Conservation (phyloP, 257 asterid species). For the Capsicum baccatum region DNA sequence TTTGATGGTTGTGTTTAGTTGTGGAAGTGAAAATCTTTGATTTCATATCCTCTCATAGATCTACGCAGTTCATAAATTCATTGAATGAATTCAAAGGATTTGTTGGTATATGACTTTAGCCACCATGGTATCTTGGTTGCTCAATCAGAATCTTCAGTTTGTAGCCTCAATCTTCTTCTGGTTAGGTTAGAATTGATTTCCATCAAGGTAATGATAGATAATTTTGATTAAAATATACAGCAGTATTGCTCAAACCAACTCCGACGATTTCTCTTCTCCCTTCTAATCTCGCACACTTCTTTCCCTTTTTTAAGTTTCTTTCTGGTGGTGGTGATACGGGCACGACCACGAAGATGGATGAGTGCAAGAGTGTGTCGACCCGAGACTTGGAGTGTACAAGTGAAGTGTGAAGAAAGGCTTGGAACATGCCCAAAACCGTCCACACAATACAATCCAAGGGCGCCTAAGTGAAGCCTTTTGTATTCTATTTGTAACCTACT, state of each 20-base stretch:
- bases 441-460: no score
- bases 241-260: constrained; percentile 1
- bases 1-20: constrained; percentile 9
- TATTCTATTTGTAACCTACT: no score
- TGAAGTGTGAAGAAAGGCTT: no score
- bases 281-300: neutral
- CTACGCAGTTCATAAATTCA: neutral
- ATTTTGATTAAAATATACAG: constrained; percentile 1
- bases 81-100: neutral
- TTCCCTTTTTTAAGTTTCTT: neutral
- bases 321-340: neutral
- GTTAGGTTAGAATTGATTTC: neutral
- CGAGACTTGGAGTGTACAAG: no score
- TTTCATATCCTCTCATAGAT: neutral
- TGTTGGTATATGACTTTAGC: neutral
- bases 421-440: no score
- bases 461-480: no score
- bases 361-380: no score
- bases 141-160: neutral
- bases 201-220: neutral
- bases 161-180: neutral
- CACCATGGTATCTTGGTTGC: neutral
- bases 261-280: neutral
- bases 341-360: no score
- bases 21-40: neutral